phyloP scores from a whole-genome alignment of 495 filamentous ascomycete species.

The Xylaria nigripes region DNA sequence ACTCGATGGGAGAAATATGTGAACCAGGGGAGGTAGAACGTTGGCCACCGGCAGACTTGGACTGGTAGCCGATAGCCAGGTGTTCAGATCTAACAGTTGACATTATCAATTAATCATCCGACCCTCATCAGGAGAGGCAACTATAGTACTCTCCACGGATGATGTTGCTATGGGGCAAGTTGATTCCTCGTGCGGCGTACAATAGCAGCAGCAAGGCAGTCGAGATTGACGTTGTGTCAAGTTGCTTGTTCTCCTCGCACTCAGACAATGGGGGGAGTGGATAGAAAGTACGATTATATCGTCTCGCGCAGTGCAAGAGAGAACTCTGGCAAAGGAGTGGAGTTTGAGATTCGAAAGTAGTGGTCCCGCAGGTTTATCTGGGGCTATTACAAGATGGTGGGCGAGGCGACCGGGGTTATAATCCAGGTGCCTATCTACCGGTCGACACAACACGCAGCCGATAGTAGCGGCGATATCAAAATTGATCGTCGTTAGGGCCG shows the following conservation, averaged over 20 bases:
- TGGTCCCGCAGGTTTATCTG: conserved; percentile 9
- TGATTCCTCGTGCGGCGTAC: conserved; percentile 1
- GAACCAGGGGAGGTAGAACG: conserved; percentile 81
- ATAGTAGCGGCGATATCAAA: background rate
- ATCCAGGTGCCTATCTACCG: conserved; percentile 1
- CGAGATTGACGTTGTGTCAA: conserved; percentile 3
- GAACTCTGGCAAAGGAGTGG: conserved; percentile 6
- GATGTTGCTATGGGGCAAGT: conserved; percentile 21
- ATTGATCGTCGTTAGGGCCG: conserved; percentile 3
- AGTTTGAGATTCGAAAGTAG: conserved; percentile 10
- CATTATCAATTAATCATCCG: conserved; percentile 77
- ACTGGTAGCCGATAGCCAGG: conserved; percentile 62
- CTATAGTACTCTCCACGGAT: conserved; percentile 26
- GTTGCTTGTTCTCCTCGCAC: background rate
- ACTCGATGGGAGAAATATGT: conserved; percentile 79
- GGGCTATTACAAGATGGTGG: conserved; percentile 15
- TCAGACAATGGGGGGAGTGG: conserved; percentile 4
- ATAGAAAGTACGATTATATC: conserved; percentile 6
- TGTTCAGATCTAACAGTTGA: conserved; percentile 79
- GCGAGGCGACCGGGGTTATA: conserved; percentile 6
- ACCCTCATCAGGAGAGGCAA: conserved; percentile 36
- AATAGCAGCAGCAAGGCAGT: conserved; percentile 4
- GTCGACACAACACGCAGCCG: conserved; percentile 5
- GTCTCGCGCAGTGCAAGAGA: conserved; percentile 9
- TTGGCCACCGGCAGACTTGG: conserved; percentile 51